phyloP scores from a whole-genome alignment of 2,329 filamentous ascomycete genomes.

The Colletotrichum chlorophyti region DNA sequence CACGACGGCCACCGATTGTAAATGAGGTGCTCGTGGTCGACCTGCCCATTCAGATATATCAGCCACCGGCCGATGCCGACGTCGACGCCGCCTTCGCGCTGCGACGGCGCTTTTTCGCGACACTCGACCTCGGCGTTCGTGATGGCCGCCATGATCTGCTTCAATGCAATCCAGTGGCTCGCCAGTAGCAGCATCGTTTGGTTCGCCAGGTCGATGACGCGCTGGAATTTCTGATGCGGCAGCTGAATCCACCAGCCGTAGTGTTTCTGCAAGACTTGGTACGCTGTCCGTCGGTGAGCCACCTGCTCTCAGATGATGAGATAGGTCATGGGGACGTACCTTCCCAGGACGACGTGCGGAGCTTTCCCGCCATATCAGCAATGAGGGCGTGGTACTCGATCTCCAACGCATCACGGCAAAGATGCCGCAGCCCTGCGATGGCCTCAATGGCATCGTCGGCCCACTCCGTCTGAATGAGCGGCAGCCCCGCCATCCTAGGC shows the following conservation, averaged over 20 bases:
- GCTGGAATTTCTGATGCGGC: constrained; percentile 58
- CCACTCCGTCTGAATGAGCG: constrained; percentile 52
- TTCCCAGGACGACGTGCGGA: constrained; percentile 58
- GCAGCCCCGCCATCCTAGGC: constrained; percentile 52
- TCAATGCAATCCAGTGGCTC: constrained; percentile 61
- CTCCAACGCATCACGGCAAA: constrained; percentile 53
- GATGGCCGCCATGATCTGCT: constrained; percentile 60
- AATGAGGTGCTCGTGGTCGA: constrained; percentile 49
- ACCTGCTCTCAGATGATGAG: no score
- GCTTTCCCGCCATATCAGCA: constrained; percentile 54
- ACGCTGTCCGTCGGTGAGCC: constrained; percentile 44
- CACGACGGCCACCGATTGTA: constrained; percentile 62
- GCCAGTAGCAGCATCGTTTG: constrained; percentile 56
- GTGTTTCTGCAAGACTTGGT: constrained; percentile 55
- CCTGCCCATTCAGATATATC: constrained; percentile 53
- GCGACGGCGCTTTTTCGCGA: constrained; percentile 36
- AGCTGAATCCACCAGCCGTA: constrained; percentile 66
- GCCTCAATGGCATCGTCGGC: constrained; percentile 53
- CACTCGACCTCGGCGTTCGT: constrained; percentile 47
- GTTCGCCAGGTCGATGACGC: constrained; percentile 53
- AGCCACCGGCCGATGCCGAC: constrained; percentile 58
- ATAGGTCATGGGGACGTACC: no score
- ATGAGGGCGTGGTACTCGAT: constrained; percentile 53
- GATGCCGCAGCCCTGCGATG: constrained; percentile 48
- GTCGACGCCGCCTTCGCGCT: constrained; percentile 41